Evolutionary conservation across 2,329 filamentous ascomycete species (phyloP), one percentile per base, ranked within the genome.

Genomic region (Aspergillus sp.): DNA sequence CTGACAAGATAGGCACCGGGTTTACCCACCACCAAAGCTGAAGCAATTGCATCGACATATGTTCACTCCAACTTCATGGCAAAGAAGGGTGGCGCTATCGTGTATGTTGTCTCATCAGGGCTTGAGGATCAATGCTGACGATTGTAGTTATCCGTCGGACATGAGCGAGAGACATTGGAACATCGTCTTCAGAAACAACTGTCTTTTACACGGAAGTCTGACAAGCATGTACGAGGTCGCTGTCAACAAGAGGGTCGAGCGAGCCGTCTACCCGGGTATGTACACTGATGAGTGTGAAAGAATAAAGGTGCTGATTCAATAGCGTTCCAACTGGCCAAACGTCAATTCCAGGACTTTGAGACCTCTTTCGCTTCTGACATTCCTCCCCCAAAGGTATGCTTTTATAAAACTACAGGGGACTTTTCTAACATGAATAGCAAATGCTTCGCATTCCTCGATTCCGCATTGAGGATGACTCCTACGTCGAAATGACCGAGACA

Each of bases 401-500:
- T 22, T 2, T 22, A 22, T 22, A 22, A 22, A 22, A 22, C 3
- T 2, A 22, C 2, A 22, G 22, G 3, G 22, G 22, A 3, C 3
- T 22, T 3, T 22, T 22, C 45, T 55, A 14, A 55, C 11, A 36
- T 10, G 6, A 52, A 26, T 12, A 53, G 49, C 49, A 57, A 52
- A 47, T 39, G 49, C 39, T 57, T n/a, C 42, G 55, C 16, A 53
- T 57, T n/a, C 55, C 55, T 4, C 49, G 55, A 6, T 57, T 52
- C 32, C 39, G 39, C 2, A 52, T 57, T 20, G 32, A 57, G 14
- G 55, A 57, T 39, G 55, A 57, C 29, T 53, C 49, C 6, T 57
- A 57, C 26, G 52, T 57, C 32, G 18, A 52, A n/a, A 32, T 47
- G 26, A 53, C 32, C 2, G 36, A 57, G 24, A 53, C 20, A 12